Base-by-base conservation (phyloP, 73 alveolate genomes). In the Stentor coeruleus region DNA sequence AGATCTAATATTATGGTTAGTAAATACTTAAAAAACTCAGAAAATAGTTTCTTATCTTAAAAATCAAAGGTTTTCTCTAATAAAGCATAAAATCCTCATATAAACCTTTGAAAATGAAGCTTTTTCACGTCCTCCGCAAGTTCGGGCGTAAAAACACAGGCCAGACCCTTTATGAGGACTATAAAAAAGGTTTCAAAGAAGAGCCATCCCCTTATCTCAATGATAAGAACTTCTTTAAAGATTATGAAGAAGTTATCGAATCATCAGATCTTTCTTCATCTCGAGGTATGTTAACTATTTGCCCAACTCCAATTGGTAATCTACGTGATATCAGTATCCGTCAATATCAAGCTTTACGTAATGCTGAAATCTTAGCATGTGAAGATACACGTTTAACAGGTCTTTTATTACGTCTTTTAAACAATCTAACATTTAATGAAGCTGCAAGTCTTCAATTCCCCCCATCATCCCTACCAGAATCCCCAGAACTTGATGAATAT, bases 231-330 rank as follows among this genome's bases (percentile, higher is more conserved):
- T 49, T 11, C 66, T 49, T 49, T n/a, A 75, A 75, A 15, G 38
- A 75, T 35, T 75, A 36, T 2, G 83, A 75, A 40, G 83, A 75
- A 39, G 72, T 85, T 4, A 82, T 85, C 39, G 91, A 85, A 74
- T 58, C 80, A 55, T 77, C 76, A 36, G 59, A 38, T 35, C 20
- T 66, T 1, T 38, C 74, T 3, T 38, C 30, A 28, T 39, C 93
- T 0, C 40, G 79, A 58, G 93, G 93, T 11, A 30, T 58, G 3
- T 73, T 87, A 15, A 87, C 93, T 3, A 85, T 87, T 4, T 87
- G 93, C 74, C 98, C 98, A 11, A 93, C 98, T 20, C 98, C 98
- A 1, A 91, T 93, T n/a, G 98, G 98, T 36, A 93, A 93, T 77
- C 83, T 93, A 39, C 85, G 88, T 15, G 98, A 93, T 84, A 76